A percentile compares a stretch with the other conserved stretches of the same genome.
Evolutionary conservation across 2,329 filamentous ascomycete genomes (phyloP).

Genomic region (Aspergillaceae sp.): DNA sequence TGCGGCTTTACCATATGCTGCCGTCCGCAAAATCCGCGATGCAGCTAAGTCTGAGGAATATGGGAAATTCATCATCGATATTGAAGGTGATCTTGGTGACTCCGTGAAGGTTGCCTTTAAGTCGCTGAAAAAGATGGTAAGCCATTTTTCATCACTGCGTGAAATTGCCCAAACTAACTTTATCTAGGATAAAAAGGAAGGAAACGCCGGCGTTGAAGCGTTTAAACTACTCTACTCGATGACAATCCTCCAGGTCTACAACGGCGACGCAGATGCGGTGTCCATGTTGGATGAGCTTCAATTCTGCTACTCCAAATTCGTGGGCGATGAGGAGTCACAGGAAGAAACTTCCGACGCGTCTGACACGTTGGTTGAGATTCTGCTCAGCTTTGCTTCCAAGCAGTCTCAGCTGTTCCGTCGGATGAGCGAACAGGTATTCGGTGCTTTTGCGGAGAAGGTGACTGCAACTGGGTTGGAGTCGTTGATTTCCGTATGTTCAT

Average conservation of each 20-base stretch:
- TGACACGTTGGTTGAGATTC: constrained; percentile 72
- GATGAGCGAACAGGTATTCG: constrained; percentile 80
- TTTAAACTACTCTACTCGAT: constrained; percentile 76
- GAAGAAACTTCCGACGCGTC: constrained; percentile 45
- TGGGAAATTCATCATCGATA: constrained; percentile 41
- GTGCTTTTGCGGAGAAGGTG: constrained; percentile 67
- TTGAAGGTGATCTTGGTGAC: constrained; percentile 37
- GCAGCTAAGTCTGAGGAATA: constrained; percentile 25
- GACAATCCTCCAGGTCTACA: constrained; percentile 80
- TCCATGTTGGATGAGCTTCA: constrained; percentile 75
- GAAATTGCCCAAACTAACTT: constrained; percentile 15
- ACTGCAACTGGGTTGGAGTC: constrained; percentile 63
- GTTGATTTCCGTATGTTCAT: constrained; percentile 38
- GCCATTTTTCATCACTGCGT: constrained; percentile 6
- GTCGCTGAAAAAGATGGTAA: constrained; percentile 29
- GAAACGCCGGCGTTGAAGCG: constrained; percentile 44
- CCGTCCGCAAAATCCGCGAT: constrained; percentile 35
- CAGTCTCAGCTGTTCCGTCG: constrained; percentile 77
- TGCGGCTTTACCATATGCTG: constrained; percentile 29
- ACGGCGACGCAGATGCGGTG: constrained; percentile 77
- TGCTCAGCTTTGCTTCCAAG: constrained; percentile 82
- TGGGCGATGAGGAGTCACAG: constrained; percentile 42
- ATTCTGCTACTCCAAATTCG: constrained; percentile 60
- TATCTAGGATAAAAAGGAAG: constrained; percentile 44
- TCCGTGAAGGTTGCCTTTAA: constrained; percentile 37